Conservation (phyloP, 1,139 yeast species). For the Geotrichum reessii region DNA sequence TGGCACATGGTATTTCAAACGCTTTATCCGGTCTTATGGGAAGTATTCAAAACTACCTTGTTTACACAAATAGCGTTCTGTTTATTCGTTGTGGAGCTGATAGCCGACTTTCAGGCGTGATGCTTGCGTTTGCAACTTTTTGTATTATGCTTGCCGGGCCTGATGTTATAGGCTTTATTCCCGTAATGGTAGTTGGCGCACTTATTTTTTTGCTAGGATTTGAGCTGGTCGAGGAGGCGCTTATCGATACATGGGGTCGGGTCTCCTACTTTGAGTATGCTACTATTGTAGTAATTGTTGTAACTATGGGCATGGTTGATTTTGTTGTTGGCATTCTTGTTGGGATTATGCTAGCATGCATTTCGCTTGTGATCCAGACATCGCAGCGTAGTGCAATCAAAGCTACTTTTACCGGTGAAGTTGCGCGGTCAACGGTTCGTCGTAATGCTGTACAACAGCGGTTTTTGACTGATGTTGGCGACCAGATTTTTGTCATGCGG, state of each 20-base stretch:
- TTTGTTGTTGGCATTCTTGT: conserved; percentile 88
- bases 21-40: conserved; percentile 78
- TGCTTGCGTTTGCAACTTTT: conserved; percentile 77
- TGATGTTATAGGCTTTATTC: conserved; percentile 84
- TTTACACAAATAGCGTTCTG: conserved; percentile 85
- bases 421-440: conserved; percentile 86
- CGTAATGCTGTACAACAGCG: conserved; percentile 88
- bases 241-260: conserved; percentile 80
- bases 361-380: conserved; percentile 86
- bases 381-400: conserved; percentile 77
- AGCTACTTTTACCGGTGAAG: conserved; percentile 79
- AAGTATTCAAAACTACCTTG: conserved; percentile 87
- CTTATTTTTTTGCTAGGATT: conserved; percentile 84
- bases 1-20: conserved; percentile 94
- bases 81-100: conserved; percentile 95
- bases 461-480: conserved; percentile 78
- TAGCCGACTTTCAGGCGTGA: conserved; percentile 76
- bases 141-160: conserved; percentile 86
- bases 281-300: conserved; percentile 77
- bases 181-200: conserved; percentile 92
- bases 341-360: conserved; percentile 86
- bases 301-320: conserved; percentile 93
- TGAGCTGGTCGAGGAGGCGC: conserved; percentile 79
- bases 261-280: conserved; percentile 70
- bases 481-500: conserved; percentile 82